Evolutionary conservation across 1,284 basidiomycete genomes (phyloP).

Genomic region (Psilocybe mexicana): DNA sequence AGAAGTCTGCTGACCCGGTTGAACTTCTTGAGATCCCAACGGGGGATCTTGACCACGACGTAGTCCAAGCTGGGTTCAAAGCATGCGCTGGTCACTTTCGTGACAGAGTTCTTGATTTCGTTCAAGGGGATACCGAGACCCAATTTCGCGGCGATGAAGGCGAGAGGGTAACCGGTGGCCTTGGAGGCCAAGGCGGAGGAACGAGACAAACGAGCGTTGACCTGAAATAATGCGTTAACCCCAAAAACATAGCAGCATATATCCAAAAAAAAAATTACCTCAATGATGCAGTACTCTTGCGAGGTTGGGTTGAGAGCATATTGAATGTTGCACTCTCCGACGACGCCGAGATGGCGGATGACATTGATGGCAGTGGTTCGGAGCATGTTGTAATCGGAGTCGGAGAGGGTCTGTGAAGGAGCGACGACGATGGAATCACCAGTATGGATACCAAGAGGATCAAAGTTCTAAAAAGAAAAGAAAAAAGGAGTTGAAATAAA

Average conservation of each 20-base stretch:
- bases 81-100: slow-evolving; percentile 94
- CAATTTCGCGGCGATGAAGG: slow-evolving; percentile 98
- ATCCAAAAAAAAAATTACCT: slow-evolving; percentile 50
- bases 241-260: background rate
- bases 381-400: slow-evolving; percentile 98
- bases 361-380: slow-evolving; percentile 98
- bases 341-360: slow-evolving; percentile 94
- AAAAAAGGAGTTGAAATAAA: slow-evolving; percentile 6
- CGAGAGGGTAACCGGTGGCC: slow-evolving; percentile 97
- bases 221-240: slow-evolving; percentile 48
- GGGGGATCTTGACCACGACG: slow-evolving; percentile 96
- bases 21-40: slow-evolving; percentile 99
- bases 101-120: slow-evolving; percentile 97
- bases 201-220: slow-evolving; percentile 98
- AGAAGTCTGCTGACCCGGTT: slow-evolving; percentile 85
- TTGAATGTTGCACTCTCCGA: slow-evolving; percentile 99
- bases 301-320: slow-evolving; percentile 96
- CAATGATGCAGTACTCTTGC: slow-evolving; percentile 98
- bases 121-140: slow-evolving; percentile 96
- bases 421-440: slow-evolving; percentile 99
- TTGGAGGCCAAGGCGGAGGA: slow-evolving; percentile 98
- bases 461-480: slow-evolving; percentile 78
- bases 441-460: slow-evolving; percentile 97
- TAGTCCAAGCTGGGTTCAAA: slow-evolving; percentile 99
- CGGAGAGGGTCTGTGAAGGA: slow-evolving; percentile 97